Percentiles rank a stretch among this genome's conserved stretches.
Evolutionary conservation across 139 green algal species (phyloP).

Genomic region (Chlorella sp.): DNA sequence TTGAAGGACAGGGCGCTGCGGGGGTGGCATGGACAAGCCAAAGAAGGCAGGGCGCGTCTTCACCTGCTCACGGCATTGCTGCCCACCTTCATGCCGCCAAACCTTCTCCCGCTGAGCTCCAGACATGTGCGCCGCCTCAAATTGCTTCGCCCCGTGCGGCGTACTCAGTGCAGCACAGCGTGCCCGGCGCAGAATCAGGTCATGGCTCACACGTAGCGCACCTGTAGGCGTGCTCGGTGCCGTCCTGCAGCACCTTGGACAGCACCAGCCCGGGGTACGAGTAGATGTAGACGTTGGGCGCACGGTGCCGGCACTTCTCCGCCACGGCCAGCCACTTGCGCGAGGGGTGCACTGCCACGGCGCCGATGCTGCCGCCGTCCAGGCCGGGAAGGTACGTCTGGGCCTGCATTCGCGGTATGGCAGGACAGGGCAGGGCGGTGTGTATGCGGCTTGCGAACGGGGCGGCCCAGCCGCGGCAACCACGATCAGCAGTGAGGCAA

Average conservation of each 20-base stretch:
- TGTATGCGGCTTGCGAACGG: too few species aligned
- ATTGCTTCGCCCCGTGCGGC: too few species aligned
- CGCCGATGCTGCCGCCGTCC: conserved; percentile 57
- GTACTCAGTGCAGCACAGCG: too few species aligned
- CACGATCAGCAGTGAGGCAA: too few species aligned
- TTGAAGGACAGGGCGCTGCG: conserved; percentile 52
- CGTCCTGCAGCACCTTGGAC: conserved; percentile 14
- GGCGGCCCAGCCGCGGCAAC: too few species aligned
- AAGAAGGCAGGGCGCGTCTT: not conserved
- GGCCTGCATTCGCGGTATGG: not conserved
- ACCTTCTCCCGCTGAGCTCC: too few species aligned
- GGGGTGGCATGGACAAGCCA: too few species aligned
- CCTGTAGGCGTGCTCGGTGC: conserved; percentile 60
- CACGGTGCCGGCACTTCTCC: conserved; percentile 43
- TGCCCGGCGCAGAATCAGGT: too few species aligned
- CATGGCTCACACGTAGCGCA: too few species aligned
- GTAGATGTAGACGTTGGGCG: conserved; percentile 66
- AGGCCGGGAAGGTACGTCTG: conserved; percentile 33
- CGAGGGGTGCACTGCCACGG: conserved; percentile 62
- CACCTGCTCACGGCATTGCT: not conserved
- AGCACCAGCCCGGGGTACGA: conserved; percentile 47
- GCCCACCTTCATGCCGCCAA: too few species aligned
- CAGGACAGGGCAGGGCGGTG: too few species aligned
- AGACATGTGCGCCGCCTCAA: too few species aligned
- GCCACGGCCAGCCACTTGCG: conserved; percentile 57